A percentile compares a stretch with the other conserved stretches of the same genome.
Evolutionary conservation across 331 rosid genomes (phyloP).

Genomic region (Cydonia oblonga): DNA sequence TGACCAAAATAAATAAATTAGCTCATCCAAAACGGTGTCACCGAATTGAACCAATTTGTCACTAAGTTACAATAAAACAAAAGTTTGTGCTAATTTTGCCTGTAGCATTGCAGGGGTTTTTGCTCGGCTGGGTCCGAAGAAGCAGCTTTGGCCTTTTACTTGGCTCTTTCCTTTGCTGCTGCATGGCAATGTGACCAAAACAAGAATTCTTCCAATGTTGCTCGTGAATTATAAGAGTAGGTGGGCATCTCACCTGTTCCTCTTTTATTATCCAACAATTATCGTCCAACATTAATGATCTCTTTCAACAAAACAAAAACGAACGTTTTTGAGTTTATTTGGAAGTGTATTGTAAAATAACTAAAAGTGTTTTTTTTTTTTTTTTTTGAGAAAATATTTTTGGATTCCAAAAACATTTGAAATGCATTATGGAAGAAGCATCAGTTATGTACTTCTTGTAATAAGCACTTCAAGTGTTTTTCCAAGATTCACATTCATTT

Average conservation of each 20-base stretch:
- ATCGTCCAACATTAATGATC: neutral
- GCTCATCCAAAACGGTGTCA: neutral
- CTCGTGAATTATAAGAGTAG: neutral
- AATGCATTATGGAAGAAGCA: fast-evolving
- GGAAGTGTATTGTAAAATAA: too few species aligned
- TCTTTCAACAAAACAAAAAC: neutral
- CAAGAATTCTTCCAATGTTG: neutral
- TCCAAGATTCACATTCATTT: too few species aligned
- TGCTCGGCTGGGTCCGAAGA: neutral
- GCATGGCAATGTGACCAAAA: neutral
- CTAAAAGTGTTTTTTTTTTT: too few species aligned
- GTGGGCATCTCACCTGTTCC: neutral
- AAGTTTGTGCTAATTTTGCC: neutral
- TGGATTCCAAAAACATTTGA: too few species aligned
- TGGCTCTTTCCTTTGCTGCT: neutral
- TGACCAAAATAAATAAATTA: neutral
- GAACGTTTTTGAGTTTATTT: too few species aligned
- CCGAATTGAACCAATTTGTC: neutral
- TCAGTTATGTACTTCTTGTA: too few species aligned
- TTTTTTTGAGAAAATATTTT: too few species aligned
- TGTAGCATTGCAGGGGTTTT: neutral
- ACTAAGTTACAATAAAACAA: neutral
- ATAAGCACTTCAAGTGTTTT: too few species aligned
- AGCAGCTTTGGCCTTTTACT: neutral
- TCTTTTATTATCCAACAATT: neutral